These are phyloP conservation scores for Dryadomyces quercus-mongolicae DNA, from an alignment of 2,329 filamentous ascomycete species.

Conservation along the genomic window DNA sequence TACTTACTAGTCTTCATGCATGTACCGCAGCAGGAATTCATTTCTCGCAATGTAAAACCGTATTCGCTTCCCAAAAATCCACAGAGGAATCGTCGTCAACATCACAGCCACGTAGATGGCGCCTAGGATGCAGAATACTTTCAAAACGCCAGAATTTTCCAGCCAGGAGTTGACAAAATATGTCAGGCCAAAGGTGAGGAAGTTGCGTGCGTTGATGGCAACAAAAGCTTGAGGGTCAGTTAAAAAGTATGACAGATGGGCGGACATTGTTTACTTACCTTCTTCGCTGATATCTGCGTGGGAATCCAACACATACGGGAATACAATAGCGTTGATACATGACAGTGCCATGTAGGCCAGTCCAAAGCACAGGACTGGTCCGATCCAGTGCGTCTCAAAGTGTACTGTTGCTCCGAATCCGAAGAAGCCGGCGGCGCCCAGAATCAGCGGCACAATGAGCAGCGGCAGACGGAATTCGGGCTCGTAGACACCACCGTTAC, in stretches of 20 bases:
- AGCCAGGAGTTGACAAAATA: constrained; percentile 30
- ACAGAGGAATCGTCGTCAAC: constrained; percentile 33
- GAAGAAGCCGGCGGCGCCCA: constrained; percentile 32
- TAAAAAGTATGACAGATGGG: too few species aligned
- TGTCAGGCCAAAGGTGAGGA: constrained; percentile 33
- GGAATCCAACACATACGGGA: constrained; percentile 37
- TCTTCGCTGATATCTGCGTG: constrained; percentile 29
- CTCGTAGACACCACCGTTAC: constrained; percentile 29
- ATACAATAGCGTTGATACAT: constrained; percentile 33
- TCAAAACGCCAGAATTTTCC: constrained; percentile 20
- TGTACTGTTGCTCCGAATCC: constrained; percentile 33
- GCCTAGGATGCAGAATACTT: constrained; percentile 26
- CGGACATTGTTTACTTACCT: constrained; percentile 11
- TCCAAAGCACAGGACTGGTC: constrained; percentile 34
- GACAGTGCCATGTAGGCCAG: constrained; percentile 35
- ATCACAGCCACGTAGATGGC: constrained; percentile 30
- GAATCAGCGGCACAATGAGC: constrained; percentile 25
- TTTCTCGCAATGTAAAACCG: constrained; percentile 30
- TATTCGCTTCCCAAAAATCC: constrained; percentile 34
- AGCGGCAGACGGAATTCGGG: constrained; percentile 37
- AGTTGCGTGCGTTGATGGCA: constrained; percentile 35
- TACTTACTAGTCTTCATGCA: constrained; percentile 16
- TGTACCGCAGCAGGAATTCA: constrained; percentile 18
- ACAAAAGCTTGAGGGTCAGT: constrained; percentile 25
- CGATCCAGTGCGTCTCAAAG: constrained; percentile 32